phyloP scores from a whole-genome alignment of 345 rosid genomes.

The Orychophragmus violaceus region DNA sequence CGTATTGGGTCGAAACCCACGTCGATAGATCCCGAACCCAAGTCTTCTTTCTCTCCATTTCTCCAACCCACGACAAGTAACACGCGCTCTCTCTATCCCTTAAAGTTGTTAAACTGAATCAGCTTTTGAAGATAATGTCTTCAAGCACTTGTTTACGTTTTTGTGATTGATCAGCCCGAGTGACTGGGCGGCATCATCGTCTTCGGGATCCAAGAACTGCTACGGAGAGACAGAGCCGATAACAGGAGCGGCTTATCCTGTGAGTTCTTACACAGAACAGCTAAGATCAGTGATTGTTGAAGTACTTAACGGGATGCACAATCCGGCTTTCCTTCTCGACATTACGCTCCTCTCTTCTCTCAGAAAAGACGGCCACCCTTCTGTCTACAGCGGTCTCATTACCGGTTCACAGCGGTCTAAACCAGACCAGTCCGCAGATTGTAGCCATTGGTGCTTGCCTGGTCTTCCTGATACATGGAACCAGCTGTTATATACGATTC shows the following conservation, averaged over 20 bases:
- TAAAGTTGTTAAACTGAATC: not conserved
- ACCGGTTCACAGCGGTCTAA: constrained; percentile 56
- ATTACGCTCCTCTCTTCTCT: constrained; percentile 82
- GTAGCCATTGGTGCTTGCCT: constrained; percentile 99
- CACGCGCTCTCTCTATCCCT: constrained; percentile 1
- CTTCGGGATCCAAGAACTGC: constrained; percentile 50
- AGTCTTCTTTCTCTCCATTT: constrained; percentile 79
- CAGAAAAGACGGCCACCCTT: constrained; percentile 91
- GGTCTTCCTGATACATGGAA: constrained; percentile 98
- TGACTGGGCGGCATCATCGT: constrained; percentile 59
- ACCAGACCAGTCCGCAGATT: constrained; percentile 75
- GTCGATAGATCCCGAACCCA: constrained; percentile 50
- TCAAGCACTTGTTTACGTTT: too few species aligned
- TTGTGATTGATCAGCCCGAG: constrained; percentile 44
- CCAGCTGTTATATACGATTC: constrained; percentile 56
- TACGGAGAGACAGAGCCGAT: constrained; percentile 75
- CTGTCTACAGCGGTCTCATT: constrained; percentile 79
- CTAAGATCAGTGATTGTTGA: constrained; percentile 59
- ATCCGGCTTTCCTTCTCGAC: constrained; percentile 64
- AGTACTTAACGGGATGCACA: constrained; percentile 56
- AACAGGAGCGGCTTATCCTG: constrained; percentile 47
- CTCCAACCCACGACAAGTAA: constrained; percentile 92
- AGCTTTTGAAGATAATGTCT: not conserved
- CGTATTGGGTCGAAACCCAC: constrained; percentile 72
- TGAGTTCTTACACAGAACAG: constrained; percentile 61